Evolutionary conservation across 2,329 filamentous ascomycete species (phyloP).

Genomic region (Xylariales sp.): DNA sequence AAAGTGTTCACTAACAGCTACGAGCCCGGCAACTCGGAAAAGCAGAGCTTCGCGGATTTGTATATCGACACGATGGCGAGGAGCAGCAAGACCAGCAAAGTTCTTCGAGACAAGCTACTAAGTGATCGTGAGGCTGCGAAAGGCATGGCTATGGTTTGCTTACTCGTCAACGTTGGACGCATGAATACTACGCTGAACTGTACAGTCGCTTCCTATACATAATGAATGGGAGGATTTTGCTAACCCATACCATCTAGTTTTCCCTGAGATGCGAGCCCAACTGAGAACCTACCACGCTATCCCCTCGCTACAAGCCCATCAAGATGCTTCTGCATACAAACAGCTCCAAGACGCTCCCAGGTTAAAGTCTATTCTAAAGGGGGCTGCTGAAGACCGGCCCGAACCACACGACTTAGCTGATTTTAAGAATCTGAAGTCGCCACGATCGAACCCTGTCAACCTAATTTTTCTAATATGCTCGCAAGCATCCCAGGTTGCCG

Average conservation of each 20-base stretch:
- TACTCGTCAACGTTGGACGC: conserved; percentile 94
- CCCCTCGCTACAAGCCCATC: conserved; percentile 91
- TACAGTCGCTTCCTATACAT: conserved; percentile 58
- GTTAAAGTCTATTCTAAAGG: conserved; percentile 96
- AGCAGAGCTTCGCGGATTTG: conserved; percentile 89
- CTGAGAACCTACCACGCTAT: conserved; percentile 98
- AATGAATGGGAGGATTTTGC: conserved; percentile 5
- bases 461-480: conserved; percentile 94
- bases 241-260: conserved; percentile 65
- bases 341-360: conserved; percentile 96
- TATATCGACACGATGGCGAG: conserved; percentile 99
- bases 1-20: conserved; percentile 90
- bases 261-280: conserved; percentile 98
- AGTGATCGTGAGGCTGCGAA: conserved; percentile 92
- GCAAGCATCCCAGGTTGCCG: conserved; percentile 89
- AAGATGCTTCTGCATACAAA: conserved; percentile 96
- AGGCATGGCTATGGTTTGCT: conserved; percentile 99
- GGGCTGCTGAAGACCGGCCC: conserved; percentile 87
- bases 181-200: conserved; percentile 99
- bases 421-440: conserved; percentile 73
- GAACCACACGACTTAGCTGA: conserved; percentile 88
- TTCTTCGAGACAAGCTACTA: conserved; percentile 94
- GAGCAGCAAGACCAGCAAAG: conserved; percentile 99
- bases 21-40: conserved; percentile 68
- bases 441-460: conserved; percentile 95